Evolutionary conservation across 805 yeast species (phyloP), one percentile per base, ranked within the genome.

Genomic region (Suhomyces canberraensis): DNA sequence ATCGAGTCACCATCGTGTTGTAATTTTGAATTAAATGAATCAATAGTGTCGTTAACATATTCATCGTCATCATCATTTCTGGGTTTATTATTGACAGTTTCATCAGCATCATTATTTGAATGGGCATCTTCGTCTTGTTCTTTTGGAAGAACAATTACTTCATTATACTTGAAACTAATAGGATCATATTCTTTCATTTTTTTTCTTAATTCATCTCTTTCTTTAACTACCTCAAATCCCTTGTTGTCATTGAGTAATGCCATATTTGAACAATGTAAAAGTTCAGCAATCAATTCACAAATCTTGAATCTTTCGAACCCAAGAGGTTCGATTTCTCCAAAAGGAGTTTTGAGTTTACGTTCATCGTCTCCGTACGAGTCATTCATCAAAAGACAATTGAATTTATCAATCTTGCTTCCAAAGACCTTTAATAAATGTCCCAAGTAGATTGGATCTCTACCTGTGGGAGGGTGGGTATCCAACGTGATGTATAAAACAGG

Each of bases 301-400:
- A 69, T 67, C 49, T 68, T 69, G 48, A 68, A 69, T 36, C 73
- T 49, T 45, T 69, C 75, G 44, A 67, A 69, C 1, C 75, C 75
- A 34, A 69, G 56, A 1, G 75, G 73, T 47, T 54, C 60, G 28
- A 56, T 56, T 21, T 54, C 59, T 3, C 61, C 61, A 32, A 56
- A 56, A 1, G 61, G 56, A 2, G 59, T 54, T 19, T 42, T 41
- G 26, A 52, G 41, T 29, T 41, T 51, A 25, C 43, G 31, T 38
- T 47, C 16, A 27, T 46, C 37, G 17, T 47, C 45, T 16, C 50
- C 46, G 29, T 43, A 36, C 8, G 41, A 20, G 8, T 54, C 37
- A 28, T 53, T 51, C 45, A 55, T 52, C 40, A 69, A 49, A n/a
- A 69, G 46, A 16, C 52, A 39, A 47, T 66, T 65, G 48, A 68